Evolutionary conservation across 805 yeast genomes (phyloP), one percentile per base, ranked within the genome.

Genomic region (Naumovozyma baii): DNA sequence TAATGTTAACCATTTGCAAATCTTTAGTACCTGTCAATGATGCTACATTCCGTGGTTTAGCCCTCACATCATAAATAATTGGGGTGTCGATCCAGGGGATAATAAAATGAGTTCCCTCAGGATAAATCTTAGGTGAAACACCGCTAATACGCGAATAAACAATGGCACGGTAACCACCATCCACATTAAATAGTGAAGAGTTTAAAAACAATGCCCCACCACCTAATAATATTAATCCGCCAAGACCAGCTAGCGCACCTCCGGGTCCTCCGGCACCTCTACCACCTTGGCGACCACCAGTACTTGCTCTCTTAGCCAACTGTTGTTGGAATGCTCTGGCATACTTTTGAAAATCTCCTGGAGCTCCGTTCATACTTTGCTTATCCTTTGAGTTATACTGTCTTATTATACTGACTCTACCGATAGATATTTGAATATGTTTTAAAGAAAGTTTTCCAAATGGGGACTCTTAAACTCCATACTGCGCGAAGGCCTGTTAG

Each of bases 161-260:
- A 55, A 92, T 88, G 14, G 96, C 98, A 59, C 98, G 74, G 63
- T 90, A 97, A 64, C 98, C 98, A 77, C 98, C 98, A 64, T 92
- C 97, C 44, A 92, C 98, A 59, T 80, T 82, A 66, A 79, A 82
- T 28, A 82, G 64, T 1, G 87, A 69, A 31, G 75, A 66, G 50
- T 78, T 75, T 30, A 73, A 46, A 18, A 72, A 57, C 33, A 74
- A 37, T 2, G 76, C 73, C 42, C 76, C 80, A 39, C 75, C 79
- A 39, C 79, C 82, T 3, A 80, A 57, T 4, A 76, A 48, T 2
- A 80, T 41, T 16, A 80, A 49, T 3, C 84, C 83, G 29, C 82
- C 83, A 16, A 72, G 50, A 4, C 86, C 87, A 16, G 79, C 74
- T 54, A 79, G 69, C 25, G 75, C 59, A 15, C 79, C 78, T 20